A percentile compares a stretch with the other conserved stretches of the same genome.
Evolutionary conservation across 306 rosid species (phyloP).

Genomic region (Cucumis hystrix): DNA sequence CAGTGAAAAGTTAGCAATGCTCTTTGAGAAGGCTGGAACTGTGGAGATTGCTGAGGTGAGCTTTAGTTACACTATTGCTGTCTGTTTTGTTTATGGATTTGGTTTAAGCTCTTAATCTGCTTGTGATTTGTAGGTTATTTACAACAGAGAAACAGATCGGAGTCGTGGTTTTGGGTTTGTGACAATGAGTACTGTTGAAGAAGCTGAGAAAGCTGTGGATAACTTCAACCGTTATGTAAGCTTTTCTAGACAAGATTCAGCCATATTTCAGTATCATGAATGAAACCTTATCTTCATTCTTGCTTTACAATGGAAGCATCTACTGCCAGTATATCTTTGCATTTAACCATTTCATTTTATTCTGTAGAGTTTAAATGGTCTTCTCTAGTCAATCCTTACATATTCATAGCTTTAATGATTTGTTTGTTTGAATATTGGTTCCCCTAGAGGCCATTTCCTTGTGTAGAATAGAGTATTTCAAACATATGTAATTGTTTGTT

Average conservation of each 20-base stretch:
- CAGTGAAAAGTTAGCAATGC: constrained; percentile 53
- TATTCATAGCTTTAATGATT: no score
- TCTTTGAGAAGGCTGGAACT: constrained; percentile 60
- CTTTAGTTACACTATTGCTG: background rate
- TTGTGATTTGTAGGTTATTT: constrained; percentile 44
- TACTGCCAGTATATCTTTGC: background rate
- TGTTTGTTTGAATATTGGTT: background rate
- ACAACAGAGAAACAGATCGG: constrained; percentile 61
- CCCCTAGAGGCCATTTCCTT: background rate
- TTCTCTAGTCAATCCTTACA: no score
- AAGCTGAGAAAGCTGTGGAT: constrained; percentile 68
- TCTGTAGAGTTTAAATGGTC: background rate
- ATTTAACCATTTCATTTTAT: background rate
- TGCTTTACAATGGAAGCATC: background rate
- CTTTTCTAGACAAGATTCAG: background rate
- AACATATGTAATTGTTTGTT: background rate
- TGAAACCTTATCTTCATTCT: background rate
- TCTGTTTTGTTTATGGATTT: background rate
- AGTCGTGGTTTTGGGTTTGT: constrained; percentile 96
- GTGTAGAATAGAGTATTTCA: background rate
- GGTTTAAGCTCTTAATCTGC: background rate
- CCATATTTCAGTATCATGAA: background rate
- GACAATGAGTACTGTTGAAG: constrained; percentile 74
- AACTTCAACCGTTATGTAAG: constrained; percentile 65
- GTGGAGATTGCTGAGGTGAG: constrained; percentile 86